phyloP scores from a whole-genome alignment of 768 basidiomycete genomes.

The Psilocybe subaeruginosa region DNA sequence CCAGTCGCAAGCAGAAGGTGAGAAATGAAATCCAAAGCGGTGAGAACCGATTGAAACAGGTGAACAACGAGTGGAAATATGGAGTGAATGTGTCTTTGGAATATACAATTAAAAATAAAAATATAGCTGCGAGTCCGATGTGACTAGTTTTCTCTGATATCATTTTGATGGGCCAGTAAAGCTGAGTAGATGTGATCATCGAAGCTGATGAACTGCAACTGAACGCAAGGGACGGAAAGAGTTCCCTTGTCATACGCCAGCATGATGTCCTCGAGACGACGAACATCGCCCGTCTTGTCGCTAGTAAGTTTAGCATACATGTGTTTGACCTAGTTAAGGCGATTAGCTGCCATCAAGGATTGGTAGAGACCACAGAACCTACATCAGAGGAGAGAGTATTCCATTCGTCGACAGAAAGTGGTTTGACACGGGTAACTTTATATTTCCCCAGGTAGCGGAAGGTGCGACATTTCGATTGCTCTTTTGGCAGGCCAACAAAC shows the following conservation, averaged over 20 bases:
- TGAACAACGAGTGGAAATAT: too few species aligned
- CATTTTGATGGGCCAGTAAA: constrained; percentile 21
- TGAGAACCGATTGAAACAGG: too few species aligned
- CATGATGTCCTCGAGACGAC: constrained; percentile 35
- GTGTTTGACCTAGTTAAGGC: constrained; percentile 29
- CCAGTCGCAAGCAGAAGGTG: too few species aligned
- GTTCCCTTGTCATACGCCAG: constrained; percentile 47
- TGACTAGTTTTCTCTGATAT: not conserved
- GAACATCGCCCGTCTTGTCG: constrained; percentile 38
- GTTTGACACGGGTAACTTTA: constrained; percentile 40
- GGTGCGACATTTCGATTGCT: constrained; percentile 26
- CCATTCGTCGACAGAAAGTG: constrained; percentile 52
- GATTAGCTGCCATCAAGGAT: not conserved
- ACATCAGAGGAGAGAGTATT: constrained; percentile 40
- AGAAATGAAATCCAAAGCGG: too few species aligned
- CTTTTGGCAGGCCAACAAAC: constrained; percentile 45
- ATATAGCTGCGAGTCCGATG: too few species aligned
- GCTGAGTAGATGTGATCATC: constrained; percentile 41
- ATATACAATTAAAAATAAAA: too few species aligned
- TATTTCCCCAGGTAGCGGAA: constrained; percentile 54
- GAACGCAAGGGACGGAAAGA: constrained; percentile 50
- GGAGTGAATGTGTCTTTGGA: too few species aligned
- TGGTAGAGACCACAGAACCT: constrained; percentile 12
- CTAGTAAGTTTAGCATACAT: constrained; percentile 42
- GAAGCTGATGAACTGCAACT: constrained; percentile 47